A percentile compares a stretch with the other conserved stretches of the same genome.
Conservation (phyloP, 1,284 basidiomycete genomes). For the Microbotryum lychnidis-dioicae region DNA sequence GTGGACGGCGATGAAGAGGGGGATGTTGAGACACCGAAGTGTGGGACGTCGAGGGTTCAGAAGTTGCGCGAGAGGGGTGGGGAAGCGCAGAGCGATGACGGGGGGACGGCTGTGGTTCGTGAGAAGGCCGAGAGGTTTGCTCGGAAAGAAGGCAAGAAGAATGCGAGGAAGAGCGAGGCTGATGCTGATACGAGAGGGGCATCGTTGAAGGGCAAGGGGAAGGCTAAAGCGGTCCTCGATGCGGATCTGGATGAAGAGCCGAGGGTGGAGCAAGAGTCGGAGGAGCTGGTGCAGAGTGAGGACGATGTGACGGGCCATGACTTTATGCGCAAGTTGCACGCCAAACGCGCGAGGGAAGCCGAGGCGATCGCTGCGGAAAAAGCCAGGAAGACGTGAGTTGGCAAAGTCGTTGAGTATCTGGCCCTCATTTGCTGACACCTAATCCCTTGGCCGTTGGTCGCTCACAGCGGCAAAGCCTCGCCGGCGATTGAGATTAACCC, state of each 20-base stretch:
- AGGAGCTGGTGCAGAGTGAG: conserved; percentile 1
- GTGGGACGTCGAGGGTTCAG: neutral
- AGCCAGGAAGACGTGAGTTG: conserved; percentile 7
- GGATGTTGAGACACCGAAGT: too few relatives aligned
- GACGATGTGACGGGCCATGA: conserved; percentile 22
- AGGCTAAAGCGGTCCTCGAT: neutral
- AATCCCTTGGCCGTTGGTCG: too few relatives aligned
- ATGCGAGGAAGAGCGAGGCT: conserved; percentile 1
- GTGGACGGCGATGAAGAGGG: neutral
- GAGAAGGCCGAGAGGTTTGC: too few relatives aligned
- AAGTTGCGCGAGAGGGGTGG: neutral
- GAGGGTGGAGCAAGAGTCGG: neutral
- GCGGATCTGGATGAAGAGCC: neutral
- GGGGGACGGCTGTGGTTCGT: too few relatives aligned
- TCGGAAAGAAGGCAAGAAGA: neutral
- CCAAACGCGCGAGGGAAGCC: conserved; percentile 16
- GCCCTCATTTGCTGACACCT: too few relatives aligned
- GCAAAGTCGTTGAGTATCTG: neutral
- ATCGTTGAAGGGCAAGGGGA: conserved; percentile 6
- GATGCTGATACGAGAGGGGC: neutral
- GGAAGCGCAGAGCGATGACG: neutral
- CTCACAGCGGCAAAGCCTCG: neutral
- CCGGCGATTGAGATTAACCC: conserved; percentile 52
- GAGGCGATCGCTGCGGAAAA: conserved; percentile 10
- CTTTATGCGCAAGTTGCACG: conserved; percentile 20